phyloP scores from a whole-genome alignment of 2,329 filamentous ascomycete species.

The Biscogniauxia mediterranea region DNA sequence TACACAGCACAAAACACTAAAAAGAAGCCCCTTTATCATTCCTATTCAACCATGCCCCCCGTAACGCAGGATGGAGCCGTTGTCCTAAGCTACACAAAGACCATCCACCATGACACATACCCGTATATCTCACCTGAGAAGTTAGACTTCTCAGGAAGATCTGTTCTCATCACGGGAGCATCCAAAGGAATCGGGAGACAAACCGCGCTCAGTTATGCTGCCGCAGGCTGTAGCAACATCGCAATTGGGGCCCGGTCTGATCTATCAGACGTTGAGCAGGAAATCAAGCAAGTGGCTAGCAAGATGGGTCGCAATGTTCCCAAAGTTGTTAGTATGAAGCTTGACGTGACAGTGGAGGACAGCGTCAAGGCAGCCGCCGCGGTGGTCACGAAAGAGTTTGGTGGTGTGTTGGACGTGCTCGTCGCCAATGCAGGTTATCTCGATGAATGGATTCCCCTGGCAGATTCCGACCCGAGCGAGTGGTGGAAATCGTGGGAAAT shows the following conservation, averaged over 20 bases:
- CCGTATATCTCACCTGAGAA: conserved; percentile 27
- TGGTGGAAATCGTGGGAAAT: conserved; percentile 32
- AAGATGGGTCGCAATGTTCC: conserved; percentile 27
- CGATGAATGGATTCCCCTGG: conserved; percentile 30
- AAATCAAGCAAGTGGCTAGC: conserved; percentile 36
- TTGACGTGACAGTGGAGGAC: conserved; percentile 36
- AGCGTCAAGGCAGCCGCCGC: conserved; percentile 35
- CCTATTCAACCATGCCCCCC: neutral
- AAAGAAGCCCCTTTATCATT: conserved; percentile 6
- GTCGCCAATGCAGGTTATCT: conserved; percentile 42
- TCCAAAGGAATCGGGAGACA: conserved; percentile 48
- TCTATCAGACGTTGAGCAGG: conserved; percentile 38
- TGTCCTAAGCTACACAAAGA: conserved; percentile 14
- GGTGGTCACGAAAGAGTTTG: conserved; percentile 22
- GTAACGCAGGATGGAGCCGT: conserved; percentile 4
- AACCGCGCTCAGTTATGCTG: conserved; percentile 49
- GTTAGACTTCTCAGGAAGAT: conserved; percentile 26
- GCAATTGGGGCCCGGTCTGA: conserved; percentile 49
- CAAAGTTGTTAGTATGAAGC: conserved; percentile 29
- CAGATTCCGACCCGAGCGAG: conserved; percentile 20
- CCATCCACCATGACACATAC: conserved; percentile 32
- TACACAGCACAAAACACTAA: neutral
- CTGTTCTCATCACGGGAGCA: conserved; percentile 48
- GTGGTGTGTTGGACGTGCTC: conserved; percentile 36
- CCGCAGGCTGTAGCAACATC: conserved; percentile 47